Evolutionary conservation across 495 filamentous ascomycete species (phyloP), one percentile per base, ranked within the genome.

Genomic region (Bryoglossum gracile): DNA sequence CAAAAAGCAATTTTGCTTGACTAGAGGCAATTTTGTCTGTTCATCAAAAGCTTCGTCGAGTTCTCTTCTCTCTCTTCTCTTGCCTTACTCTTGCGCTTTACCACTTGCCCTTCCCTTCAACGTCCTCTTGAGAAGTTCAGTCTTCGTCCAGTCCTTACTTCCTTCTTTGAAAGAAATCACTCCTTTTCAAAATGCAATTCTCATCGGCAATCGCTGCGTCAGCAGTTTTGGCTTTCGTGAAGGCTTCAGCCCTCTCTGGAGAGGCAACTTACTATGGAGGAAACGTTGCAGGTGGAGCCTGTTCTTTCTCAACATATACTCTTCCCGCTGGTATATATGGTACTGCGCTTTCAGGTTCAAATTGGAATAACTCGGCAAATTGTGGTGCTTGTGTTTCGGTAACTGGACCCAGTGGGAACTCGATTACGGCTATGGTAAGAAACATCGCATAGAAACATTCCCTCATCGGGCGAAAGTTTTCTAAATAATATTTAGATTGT

Each of bases 401-500:
- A 11, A 78, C 69, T 8, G 72, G 72, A 1, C 74, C 75, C 0
- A 60, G 50, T 21, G 77, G 77, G 9, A 80, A 77, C 53, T 64
- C 64, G n/a, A 70, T 81, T 56, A 81, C 69, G 26, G 78, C 73
- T n/a, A 81, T 82, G 77, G 77, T 80, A 63, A 60, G 66, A n/a
- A n/a, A n/a, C n/a, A n/a, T n/a, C n/a, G n/a, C n/a, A n/a, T n/a
- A n/a, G 16, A n/a, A 40, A n/a, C 25, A 41, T 11, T 26, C 30
- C 19, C 11, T 32, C 28, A 8, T 13, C 6, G 28, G 28, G 28
- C n/a, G 28, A 32, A 8, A n/a, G n/a, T 32, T 32, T 32, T 32
- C 28, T 5, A 4, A 36, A 41, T 43, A 54, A 17, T 36, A 43
- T 3, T 40, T 37, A 80, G 75, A 68, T 82, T 57, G 77, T 80